Evolutionary conservation across 192 early-diverging fungal genomes (phyloP).

Genomic region (Coemansia sp.): DNA sequence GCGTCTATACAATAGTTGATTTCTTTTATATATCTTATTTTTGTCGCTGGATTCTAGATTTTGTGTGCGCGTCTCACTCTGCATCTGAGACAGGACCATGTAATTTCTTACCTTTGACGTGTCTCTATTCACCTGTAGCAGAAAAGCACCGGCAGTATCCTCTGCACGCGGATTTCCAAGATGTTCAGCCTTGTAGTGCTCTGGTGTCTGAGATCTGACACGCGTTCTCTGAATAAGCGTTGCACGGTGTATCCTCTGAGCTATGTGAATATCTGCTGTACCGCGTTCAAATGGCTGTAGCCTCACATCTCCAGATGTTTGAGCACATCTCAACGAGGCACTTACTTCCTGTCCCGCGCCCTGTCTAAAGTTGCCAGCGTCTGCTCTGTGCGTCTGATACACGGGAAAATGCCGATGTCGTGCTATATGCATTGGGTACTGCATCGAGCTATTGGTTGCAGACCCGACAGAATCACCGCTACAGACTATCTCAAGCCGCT

Average conservation of each 20-base stretch:
- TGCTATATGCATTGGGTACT: not conserved
- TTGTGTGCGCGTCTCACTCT: not conserved
- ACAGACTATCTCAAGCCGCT: not conserved
- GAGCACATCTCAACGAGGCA: not conserved
- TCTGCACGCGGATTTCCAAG: not conserved
- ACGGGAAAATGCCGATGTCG: not conserved
- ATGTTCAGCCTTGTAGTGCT: not conserved
- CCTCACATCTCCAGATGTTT: not conserved
- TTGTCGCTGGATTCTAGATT: not conserved
- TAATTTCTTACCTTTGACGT: not conserved
- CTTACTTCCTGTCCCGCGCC: not conserved
- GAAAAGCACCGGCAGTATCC: not conserved
- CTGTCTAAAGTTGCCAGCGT: not conserved
- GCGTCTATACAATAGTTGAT: not conserved
- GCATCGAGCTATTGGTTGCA: not conserved
- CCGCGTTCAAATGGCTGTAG: not conserved
- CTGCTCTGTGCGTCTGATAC: not conserved
- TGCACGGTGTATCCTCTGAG: slow-evolving; percentile 6
- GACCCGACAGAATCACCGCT: not conserved
- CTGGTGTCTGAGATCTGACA: not conserved
- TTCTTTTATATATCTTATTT: no score
- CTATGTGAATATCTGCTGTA: not conserved
- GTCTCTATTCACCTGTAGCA: not conserved
- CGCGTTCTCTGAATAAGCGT: not conserved
- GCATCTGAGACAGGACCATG: not conserved